phyloP scores from a whole-genome alignment of 164 flowering plant species.

The Chloranthus sessilifolius region DNA sequence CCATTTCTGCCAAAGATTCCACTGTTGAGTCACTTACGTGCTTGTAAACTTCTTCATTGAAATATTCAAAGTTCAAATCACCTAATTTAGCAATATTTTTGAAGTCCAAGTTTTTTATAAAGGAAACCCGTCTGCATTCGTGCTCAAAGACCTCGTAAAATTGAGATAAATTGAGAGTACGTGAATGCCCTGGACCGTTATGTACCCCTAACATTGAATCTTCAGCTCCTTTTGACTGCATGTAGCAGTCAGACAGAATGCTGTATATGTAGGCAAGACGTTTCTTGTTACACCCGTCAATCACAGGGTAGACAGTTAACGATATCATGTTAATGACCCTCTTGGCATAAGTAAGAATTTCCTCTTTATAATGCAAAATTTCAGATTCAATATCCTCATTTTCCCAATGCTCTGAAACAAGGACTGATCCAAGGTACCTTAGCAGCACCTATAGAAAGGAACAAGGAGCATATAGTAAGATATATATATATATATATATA shows the following conservation, averaged over 20 bases:
- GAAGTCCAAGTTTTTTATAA: slow-evolving; percentile 59
- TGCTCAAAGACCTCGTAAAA: slow-evolving; percentile 58
- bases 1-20: slow-evolving; percentile 81
- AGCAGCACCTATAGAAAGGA: slow-evolving; percentile 59
- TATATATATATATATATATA: no score
- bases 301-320: slow-evolving; percentile 54
- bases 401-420: slow-evolving; percentile 81
- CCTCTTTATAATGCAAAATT: slow-evolving; percentile 42
- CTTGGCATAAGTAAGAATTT: slow-evolving; percentile 43
- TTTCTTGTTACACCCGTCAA: slow-evolving; percentile 75
- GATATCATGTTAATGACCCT: slow-evolving; percentile 44
- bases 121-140: slow-evolving; percentile 71
- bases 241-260: slow-evolving; percentile 71
- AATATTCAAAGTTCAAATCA: slow-evolving; percentile 50
- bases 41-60: slow-evolving; percentile 51
- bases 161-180: slow-evolving; percentile 27
- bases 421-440: slow-evolving; percentile 44
- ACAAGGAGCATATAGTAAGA: neutral
- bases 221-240: slow-evolving; percentile 33
- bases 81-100: slow-evolving; percentile 73
- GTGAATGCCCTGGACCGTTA: slow-evolving; percentile 14
- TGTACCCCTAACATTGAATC: slow-evolving; percentile 15
- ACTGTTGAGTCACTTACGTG: slow-evolving; percentile 52
- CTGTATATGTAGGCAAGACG: slow-evolving; percentile 68
- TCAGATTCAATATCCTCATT: slow-evolving; percentile 70